Evolutionary conservation across 2,329 filamentous ascomycete species (phyloP).

Genomic region (Torrubiella hemipterigena): DNA sequence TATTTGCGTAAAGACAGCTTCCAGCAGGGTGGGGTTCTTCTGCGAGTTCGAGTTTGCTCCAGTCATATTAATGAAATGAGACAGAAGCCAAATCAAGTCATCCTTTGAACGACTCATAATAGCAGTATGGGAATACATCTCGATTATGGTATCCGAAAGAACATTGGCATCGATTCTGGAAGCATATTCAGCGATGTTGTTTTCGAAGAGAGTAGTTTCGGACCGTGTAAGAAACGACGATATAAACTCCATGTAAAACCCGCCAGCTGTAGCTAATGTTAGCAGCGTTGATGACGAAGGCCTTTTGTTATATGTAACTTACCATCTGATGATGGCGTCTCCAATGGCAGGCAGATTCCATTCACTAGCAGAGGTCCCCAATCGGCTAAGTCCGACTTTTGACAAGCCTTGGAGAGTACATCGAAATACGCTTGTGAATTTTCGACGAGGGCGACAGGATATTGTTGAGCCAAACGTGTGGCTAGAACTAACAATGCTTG

Average conservation of each 20-base stretch:
- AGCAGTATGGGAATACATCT: constrained; percentile 17
- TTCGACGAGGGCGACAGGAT: too few species aligned
- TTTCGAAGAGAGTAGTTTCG: constrained; percentile 28
- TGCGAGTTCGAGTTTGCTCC: constrained; percentile 21
- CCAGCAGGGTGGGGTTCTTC: constrained; percentile 30
- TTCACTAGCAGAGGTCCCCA: neutral
- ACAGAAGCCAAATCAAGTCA: constrained; percentile 49
- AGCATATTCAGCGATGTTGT: constrained; percentile 22
- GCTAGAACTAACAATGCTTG: too few species aligned
- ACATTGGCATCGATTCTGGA: constrained; percentile 22
- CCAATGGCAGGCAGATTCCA: neutral
- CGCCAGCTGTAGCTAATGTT: constrained; percentile 1
- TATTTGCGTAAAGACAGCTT: constrained; percentile 41
- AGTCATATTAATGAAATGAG: constrained; percentile 52
- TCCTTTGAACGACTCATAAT: constrained; percentile 18
- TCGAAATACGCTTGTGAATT: too few species aligned
- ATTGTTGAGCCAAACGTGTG: too few species aligned
- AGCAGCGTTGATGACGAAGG: neutral
- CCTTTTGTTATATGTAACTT: neutral
- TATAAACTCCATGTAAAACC: constrained; percentile 23
- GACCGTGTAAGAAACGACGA: constrained; percentile 23
- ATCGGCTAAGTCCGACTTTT: neutral
- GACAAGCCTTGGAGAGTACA: too few species aligned
- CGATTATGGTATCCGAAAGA: constrained; percentile 29
- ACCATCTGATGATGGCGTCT: neutral